These are phyloP conservation scores for Alternaria burnsii DNA, from an alignment of 2,329 filamentous ascomycete species.

Conservation along the genomic window DNA sequence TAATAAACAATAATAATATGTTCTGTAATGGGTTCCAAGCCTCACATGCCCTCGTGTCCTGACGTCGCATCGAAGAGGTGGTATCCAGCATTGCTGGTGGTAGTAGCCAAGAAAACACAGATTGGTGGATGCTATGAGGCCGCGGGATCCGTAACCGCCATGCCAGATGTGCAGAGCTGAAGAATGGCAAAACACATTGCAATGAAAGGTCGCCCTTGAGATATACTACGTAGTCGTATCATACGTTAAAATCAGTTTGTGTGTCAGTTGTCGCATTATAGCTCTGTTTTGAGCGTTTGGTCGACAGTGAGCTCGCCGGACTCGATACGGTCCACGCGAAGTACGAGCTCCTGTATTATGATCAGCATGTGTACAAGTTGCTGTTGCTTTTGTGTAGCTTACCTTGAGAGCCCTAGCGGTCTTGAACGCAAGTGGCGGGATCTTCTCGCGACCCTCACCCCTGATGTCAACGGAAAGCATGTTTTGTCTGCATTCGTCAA, in stretches of 20 bases:
- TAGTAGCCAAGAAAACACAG: background rate
- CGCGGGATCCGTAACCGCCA: background rate
- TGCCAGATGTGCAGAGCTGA: background rate
- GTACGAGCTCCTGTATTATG: conserved; percentile 49
- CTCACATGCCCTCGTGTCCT: conserved; percentile 3
- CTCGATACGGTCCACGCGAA: conserved; percentile 53
- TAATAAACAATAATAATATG: conserved; percentile 30
- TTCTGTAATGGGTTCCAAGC: conserved; percentile 5
- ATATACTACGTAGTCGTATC: background rate
- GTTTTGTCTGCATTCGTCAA: conserved; percentile 71
- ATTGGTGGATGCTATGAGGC: background rate
- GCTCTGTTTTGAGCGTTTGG: conserved; percentile 42
- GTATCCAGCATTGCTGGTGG: conserved; percentile 17
- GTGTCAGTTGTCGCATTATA: conserved; percentile 25
- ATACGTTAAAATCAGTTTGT: conserved; percentile 3
- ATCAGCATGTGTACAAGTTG: conserved; percentile 19
- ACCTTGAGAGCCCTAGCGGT: conserved; percentile 82
- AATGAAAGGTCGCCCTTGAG: background rate
- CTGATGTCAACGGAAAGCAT: conserved; percentile 69
- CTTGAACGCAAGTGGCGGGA: conserved; percentile 87
- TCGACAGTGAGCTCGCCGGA: conserved; percentile 49
- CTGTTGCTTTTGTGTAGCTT: background rate
- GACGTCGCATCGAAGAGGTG: conserved; percentile 3
- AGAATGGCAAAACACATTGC: background rate
- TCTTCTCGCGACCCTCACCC: conserved; percentile 68